phyloP scores from a whole-genome alignment of 2,329 filamentous ascomycete species.

The Stylonectria norvegica region DNA sequence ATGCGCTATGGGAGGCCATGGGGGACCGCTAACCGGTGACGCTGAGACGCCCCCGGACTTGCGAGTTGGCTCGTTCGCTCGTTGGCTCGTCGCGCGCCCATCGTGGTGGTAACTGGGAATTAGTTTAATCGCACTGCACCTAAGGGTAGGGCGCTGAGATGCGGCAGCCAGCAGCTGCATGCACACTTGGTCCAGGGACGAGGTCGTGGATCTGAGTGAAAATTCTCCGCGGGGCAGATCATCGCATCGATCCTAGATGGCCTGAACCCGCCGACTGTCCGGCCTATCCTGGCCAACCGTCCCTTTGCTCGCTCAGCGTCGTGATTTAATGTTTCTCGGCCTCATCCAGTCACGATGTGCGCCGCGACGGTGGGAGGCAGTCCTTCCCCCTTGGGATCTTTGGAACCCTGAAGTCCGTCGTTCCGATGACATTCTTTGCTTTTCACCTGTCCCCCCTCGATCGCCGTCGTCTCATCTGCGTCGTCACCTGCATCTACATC shows the following conservation, averaged over 20 bases:
- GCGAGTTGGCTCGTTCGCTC: too few species aligned
- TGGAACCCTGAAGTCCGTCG: too few species aligned
- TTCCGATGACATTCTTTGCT: background rate
- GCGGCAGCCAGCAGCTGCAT: background rate
- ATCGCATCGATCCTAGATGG: slow-evolving; percentile 1
- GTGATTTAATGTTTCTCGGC: background rate
- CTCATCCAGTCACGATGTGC: background rate
- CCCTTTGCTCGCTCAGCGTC: background rate
- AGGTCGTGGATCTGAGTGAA: background rate
- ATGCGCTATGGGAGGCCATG: too few species aligned
- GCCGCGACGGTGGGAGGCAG: background rate
- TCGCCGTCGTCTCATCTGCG: background rate
- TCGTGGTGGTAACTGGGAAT: too few species aligned
- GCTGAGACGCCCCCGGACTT: too few species aligned
- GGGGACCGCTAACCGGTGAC: slow-evolving; percentile 12
- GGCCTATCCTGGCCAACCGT: background rate
- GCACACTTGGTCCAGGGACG: background rate
- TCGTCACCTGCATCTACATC: background rate
- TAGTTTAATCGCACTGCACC: too few species aligned
- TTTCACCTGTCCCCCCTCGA: background rate
- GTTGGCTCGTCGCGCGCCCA: too few species aligned
- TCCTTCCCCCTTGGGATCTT: too few species aligned
- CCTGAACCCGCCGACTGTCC: background rate
- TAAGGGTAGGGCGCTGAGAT: background rate
- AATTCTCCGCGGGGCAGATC: background rate